Base-by-base conservation (phyloP, 2,329 filamentous ascomycete species). In the Fusarium anguioides region DNA sequence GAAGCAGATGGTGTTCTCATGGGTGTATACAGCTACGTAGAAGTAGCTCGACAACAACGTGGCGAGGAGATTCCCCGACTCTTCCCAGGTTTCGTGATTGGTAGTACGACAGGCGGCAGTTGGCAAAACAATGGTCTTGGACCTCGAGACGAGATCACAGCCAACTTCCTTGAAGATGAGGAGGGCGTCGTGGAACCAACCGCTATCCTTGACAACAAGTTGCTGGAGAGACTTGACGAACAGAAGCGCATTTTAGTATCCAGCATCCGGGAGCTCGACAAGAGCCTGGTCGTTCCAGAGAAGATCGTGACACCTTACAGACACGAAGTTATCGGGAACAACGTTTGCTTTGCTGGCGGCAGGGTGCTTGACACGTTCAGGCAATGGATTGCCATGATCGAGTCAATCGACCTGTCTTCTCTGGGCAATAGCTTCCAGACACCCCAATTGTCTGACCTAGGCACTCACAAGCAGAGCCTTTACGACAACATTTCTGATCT, bases 1-100 rank as follows among this genome's bases (percentile, higher is more conserved):
- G 96, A 99, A 81, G 96, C 96, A n/a, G 96, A 99, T 65, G 96
- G 96, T 45, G 94, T 99, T 21, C 85, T 98, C 56, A 87, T 96
- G 53, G 95, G 95, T 7, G 95, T 99, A 8, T 97, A 94, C 77
- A 96, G 93, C 75, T 99, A 97, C 77, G 95, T 98, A 33, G 95
- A 98, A 76, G 92, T 98, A 44, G 96, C 96, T 17, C 89, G 93
- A 70, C 93, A 97, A 76, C 96, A 98, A 77, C 87, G 94, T 57
- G 95, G 95, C 56, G 95, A 97, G 75, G 92, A 96, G 37, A 96
- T 98, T 53, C 93, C 93, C 17, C 89, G 96, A n/a, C 84, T 98
- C 4, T 91, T 96, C 54, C 96, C 96, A 18, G 96, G 96, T 2
- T 99, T 99, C 76, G 90, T 98, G 29, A 88, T 94, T 62, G 93